phyloP scores from a whole-genome alignment of 2,329 filamentous ascomycete genomes.

The Xylaria sp. region DNA sequence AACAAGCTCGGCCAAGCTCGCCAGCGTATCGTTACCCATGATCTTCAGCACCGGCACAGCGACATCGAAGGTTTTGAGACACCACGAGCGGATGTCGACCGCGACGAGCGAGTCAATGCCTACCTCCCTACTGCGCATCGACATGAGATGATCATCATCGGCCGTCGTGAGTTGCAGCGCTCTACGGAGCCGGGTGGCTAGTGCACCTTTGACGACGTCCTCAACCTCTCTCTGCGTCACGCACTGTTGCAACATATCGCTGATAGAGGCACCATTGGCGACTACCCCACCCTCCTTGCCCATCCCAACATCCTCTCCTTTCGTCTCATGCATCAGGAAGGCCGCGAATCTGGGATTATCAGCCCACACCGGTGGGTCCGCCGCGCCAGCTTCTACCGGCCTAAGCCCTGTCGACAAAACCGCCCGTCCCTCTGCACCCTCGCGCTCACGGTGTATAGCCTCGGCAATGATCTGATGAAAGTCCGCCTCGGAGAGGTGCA shows the following conservation, averaged over 20 bases:
- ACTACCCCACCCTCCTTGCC: slow-evolving; percentile 7
- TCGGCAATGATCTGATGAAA: slow-evolving; percentile 49
- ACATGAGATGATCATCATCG: slow-evolving; percentile 33
- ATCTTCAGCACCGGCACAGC: slow-evolving; percentile 53
- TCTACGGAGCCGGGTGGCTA: slow-evolving; percentile 28
- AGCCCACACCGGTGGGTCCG: slow-evolving; percentile 31
- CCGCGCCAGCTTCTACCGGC: background rate
- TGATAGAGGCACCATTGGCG: slow-evolving; percentile 3
- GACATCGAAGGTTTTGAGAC: slow-evolving; percentile 52
- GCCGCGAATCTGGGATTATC: slow-evolving; percentile 38
- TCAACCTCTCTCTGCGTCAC: slow-evolving; percentile 10
- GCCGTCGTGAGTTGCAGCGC: slow-evolving; percentile 29
- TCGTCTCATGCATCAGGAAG: slow-evolving; percentile 30
- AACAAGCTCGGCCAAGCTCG: slow-evolving; percentile 7
- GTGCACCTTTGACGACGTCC: slow-evolving; percentile 17
- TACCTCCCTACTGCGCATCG: slow-evolving; percentile 14
- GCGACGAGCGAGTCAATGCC: slow-evolving; percentile 39
- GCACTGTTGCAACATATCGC: slow-evolving; percentile 13
- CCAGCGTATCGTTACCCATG: slow-evolving; percentile 25
- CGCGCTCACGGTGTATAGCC: slow-evolving; percentile 41
- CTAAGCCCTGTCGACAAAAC: slow-evolving; percentile 1
- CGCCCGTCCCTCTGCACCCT: background rate
- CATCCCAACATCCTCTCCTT: slow-evolving; percentile 1
- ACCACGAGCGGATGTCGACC: slow-evolving; percentile 54
- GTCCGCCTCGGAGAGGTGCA: slow-evolving; percentile 48